Conservation (phyloP, 2,329 filamentous ascomycete species). For the Aspergillus melleus region DNA sequence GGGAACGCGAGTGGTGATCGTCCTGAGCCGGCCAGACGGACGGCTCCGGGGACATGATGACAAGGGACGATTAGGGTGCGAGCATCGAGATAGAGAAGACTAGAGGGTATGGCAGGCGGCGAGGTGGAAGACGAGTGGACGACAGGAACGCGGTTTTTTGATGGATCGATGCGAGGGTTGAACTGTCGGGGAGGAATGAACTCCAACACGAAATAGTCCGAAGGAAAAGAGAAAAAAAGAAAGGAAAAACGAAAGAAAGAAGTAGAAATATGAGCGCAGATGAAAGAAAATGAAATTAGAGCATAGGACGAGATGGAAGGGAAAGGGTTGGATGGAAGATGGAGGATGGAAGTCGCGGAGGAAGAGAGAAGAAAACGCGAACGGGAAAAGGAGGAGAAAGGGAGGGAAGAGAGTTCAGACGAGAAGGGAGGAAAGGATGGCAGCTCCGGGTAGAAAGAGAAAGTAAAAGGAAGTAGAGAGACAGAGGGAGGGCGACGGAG, state of each 20-base stretch:
- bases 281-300: conserved; percentile 12
- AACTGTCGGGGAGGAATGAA: background rate
- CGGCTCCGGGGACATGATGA: conserved; percentile 35
- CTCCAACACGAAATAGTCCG: conserved; percentile 12
- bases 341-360: conserved; percentile 3
- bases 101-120: background rate
- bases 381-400: conserved; percentile 23
- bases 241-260: conserved; percentile 12
- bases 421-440: conserved; percentile 5
- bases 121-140: conserved; percentile 5
- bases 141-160: conserved; percentile 9
- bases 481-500: no score
- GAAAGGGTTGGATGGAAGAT: conserved; percentile 14
- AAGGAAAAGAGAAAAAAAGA: conserved; percentile 11
- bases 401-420: conserved; percentile 15
- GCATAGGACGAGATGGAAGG: conserved; percentile 15
- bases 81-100: conserved; percentile 13
- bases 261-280: conserved; percentile 9
- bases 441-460: conserved; percentile 5
- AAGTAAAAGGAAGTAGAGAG: background rate
- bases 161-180: background rate
- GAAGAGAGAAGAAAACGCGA: conserved; percentile 26
- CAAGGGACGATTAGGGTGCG: conserved; percentile 10
- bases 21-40: conserved; percentile 28
- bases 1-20: conserved; percentile 25